These are phyloP conservation scores for Trichoderma koningiopsis DNA, from an alignment of 2,329 filamentous ascomycete genomes.

Conservation along the genomic window DNA sequence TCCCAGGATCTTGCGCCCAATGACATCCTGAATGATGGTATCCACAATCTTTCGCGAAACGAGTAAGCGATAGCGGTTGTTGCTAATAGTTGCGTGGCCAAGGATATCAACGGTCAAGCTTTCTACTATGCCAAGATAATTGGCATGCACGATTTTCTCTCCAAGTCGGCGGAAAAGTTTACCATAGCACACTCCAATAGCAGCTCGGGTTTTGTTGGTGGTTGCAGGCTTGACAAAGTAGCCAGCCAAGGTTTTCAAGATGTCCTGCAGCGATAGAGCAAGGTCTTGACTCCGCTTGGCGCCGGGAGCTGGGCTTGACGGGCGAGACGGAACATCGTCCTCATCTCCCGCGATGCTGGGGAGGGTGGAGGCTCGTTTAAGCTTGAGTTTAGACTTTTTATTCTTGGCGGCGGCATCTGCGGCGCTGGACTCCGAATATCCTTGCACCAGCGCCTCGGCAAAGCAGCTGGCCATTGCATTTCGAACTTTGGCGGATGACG, in stretches of 20 bases:
- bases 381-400: slow-evolving; percentile 69
- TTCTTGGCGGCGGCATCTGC: slow-evolving; percentile 56
- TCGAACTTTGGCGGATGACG: slow-evolving; percentile 70
- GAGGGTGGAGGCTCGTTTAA: slow-evolving; percentile 62
- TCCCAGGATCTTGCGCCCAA: slow-evolving; percentile 79
- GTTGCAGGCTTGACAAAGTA: slow-evolving; percentile 81
- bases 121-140: slow-evolving; percentile 79
- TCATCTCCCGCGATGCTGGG: slow-evolving; percentile 68
- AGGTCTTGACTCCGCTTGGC: slow-evolving; percentile 72
- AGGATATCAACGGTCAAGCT: slow-evolving; percentile 81
- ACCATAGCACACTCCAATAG: slow-evolving; percentile 84
- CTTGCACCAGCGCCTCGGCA: slow-evolving; percentile 79
- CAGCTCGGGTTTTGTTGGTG: slow-evolving; percentile 77
- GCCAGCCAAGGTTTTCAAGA: slow-evolving; percentile 74
- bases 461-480: slow-evolving; percentile 86
- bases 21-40: slow-evolving; percentile 78
- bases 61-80: slow-evolving; percentile 85
- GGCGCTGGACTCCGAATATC: slow-evolving; percentile 58
- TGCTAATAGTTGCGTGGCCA: slow-evolving; percentile 71
- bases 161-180: slow-evolving; percentile 77
- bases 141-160: slow-evolving; percentile 77
- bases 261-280: slow-evolving; percentile 72
- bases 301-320: slow-evolving; percentile 72
- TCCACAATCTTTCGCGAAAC: slow-evolving; percentile 83
- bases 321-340: slow-evolving; percentile 67